phyloP scores from a whole-genome alignment of 2,329 filamentous ascomycete species.

The Fusarium torreyae region DNA sequence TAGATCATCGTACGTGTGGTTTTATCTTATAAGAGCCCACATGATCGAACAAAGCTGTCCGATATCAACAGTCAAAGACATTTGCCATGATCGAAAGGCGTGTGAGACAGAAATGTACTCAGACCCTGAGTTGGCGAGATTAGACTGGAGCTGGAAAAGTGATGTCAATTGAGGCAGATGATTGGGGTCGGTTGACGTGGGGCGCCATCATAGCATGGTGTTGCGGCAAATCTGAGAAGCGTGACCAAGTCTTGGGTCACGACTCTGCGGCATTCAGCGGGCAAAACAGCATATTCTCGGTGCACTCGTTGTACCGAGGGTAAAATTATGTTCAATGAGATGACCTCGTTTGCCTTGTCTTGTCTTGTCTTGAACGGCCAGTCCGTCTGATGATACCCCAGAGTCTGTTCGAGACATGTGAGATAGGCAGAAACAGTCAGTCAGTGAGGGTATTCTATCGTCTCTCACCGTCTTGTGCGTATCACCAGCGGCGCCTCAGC shows the following conservation, averaged over 20 bases:
- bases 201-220: slow-evolving; percentile 32
- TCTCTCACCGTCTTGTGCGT: slow-evolving; percentile 19
- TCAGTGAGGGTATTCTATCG: neutral
- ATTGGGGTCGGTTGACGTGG: slow-evolving; percentile 45
- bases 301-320: neutral
- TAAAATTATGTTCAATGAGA: slow-evolving; percentile 26
- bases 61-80: slow-evolving; percentile 13
- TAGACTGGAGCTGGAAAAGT: slow-evolving; percentile 6
- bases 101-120: slow-evolving; percentile 39
- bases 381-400: slow-evolving; percentile 5
- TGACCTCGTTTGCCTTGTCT: slow-evolving; percentile 29
- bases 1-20: slow-evolving; percentile 11
- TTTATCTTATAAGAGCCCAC: slow-evolving; percentile 29
- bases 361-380: neutral
- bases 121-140: slow-evolving; percentile 29
- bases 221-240: slow-evolving; percentile 34
- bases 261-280: slow-evolving; percentile 7
- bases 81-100: slow-evolving; percentile 33
- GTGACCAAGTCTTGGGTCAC: slow-evolving; percentile 43
- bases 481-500: slow-evolving; percentile 26
- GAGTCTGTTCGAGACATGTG: slow-evolving; percentile 13
- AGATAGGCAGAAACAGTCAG: slow-evolving; percentile 15
- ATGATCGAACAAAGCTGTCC: slow-evolving; percentile 11
- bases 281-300: slow-evolving; percentile 15
- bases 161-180: slow-evolving; percentile 48